phyloP scores from a whole-genome alignment of 495 filamentous ascomycete genomes.

The Podospora australis region DNA sequence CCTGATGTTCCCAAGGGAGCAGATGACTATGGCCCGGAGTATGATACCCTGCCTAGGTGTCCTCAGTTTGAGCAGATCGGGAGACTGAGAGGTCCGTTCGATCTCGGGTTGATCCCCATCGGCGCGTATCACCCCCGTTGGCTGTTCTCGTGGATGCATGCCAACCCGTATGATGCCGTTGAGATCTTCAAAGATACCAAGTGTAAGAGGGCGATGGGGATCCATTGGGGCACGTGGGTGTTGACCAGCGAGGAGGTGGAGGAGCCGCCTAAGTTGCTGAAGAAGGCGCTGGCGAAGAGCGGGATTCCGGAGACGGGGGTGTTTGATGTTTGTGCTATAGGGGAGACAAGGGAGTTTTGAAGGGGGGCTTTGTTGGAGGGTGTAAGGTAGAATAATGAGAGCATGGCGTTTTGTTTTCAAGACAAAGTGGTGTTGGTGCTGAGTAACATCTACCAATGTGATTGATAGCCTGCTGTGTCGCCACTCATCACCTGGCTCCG shows the following conservation, averaged over 20 bases:
- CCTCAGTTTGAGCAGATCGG: conserved; percentile 88
- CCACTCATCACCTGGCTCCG: too few relatives aligned
- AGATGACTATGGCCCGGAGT: conserved; percentile 69
- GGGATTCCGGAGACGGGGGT: conserved; percentile 67
- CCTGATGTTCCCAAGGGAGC: conserved; percentile 49
- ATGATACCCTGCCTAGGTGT: conserved; percentile 62
- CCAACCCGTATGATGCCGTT: conserved; percentile 80
- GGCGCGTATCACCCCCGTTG: conserved; percentile 81
- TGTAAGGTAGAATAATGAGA: neutral
- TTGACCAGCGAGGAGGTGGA: conserved; percentile 79
- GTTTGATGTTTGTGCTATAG: conserved; percentile 85
- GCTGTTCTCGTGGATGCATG: conserved; percentile 74
- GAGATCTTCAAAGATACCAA: conserved; percentile 86
- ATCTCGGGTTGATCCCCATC: conserved; percentile 91
- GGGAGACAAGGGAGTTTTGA: conserved; percentile 73
- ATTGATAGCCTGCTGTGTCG: too few relatives aligned
- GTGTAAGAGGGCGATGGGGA: conserved; percentile 77
- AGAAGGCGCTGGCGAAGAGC: conserved; percentile 63
- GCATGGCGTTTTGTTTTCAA: neutral
- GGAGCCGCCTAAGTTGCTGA: conserved; percentile 73
- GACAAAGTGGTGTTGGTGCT: neutral
- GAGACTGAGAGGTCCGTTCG: conserved; percentile 74
- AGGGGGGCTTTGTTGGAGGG: neutral
- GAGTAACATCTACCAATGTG: neutral
- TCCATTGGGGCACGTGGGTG: conserved; percentile 94